These are phyloP conservation scores for Termitomyces sp. DNA, from an alignment of 1,284 basidiomycete genomes.

Conservation along the genomic window DNA sequence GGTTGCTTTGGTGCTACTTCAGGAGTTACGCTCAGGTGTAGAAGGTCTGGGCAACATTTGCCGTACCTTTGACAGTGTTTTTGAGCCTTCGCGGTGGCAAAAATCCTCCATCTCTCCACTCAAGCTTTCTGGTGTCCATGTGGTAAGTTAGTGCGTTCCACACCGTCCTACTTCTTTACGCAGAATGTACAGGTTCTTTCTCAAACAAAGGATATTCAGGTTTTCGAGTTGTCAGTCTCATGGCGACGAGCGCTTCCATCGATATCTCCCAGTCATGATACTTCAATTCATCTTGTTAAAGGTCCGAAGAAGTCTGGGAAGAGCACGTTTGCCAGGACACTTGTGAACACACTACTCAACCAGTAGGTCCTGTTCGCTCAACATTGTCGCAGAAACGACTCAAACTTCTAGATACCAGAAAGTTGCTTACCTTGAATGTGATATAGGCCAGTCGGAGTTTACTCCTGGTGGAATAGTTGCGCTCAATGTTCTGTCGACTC, in stretches of 20 bases:
- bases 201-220: slow-evolving; percentile 38
- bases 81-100: slow-evolving; percentile 39
- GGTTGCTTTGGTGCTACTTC: slow-evolving; percentile 46
- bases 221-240: slow-evolving; percentile 47
- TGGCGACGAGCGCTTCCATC: slow-evolving; percentile 52
- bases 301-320: slow-evolving; percentile 89
- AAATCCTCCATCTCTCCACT: slow-evolving; percentile 25
- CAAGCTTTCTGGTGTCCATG: slow-evolving; percentile 46
- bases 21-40: slow-evolving; percentile 49
- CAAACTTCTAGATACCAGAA: slow-evolving; percentile 46
- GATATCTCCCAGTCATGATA: slow-evolving; percentile 4
- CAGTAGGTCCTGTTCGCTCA: slow-evolving; percentile 33
- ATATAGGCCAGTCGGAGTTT: slow-evolving; percentile 93
- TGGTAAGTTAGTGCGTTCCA: slow-evolving; percentile 37
- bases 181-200: slow-evolving; percentile 31
- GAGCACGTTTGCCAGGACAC: slow-evolving; percentile 76
- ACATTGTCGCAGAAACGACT: background rate
- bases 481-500: slow-evolving; percentile 65
- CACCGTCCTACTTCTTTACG: background rate
- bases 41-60: slow-evolving; percentile 63
- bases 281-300: slow-evolving; percentile 57
- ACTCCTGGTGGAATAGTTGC: slow-evolving; percentile 84
- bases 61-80: slow-evolving; percentile 54
- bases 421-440: slow-evolving; percentile 90
- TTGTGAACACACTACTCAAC: slow-evolving; percentile 68